phyloP scores from a whole-genome alignment of 2,329 filamentous ascomycete species.

The Paecilomyces variotii region DNA sequence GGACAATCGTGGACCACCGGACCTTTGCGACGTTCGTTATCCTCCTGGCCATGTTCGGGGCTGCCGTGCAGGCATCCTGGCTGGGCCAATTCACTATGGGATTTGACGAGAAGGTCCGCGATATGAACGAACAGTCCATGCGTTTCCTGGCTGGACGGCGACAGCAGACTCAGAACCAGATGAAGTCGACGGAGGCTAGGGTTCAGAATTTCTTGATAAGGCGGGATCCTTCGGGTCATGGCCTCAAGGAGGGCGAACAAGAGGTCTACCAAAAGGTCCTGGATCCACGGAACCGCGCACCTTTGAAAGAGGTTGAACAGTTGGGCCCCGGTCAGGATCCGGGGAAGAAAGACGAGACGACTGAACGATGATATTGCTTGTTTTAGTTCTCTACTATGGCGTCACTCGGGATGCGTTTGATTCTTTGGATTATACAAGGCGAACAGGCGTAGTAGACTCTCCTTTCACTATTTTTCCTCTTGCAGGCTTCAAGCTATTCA shows the following conservation, averaged over 20 bases:
- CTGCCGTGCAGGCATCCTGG: slow-evolving; percentile 63
- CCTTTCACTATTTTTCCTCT: background rate
- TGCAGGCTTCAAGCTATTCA: background rate
- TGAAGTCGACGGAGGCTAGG: slow-evolving; percentile 47
- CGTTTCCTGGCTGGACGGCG: slow-evolving; percentile 44
- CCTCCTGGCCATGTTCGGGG: slow-evolving; percentile 59
- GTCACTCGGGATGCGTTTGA: background rate
- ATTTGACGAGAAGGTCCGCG: slow-evolving; percentile 59
- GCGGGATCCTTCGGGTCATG: slow-evolving; percentile 51
- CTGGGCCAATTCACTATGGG: slow-evolving; percentile 55
- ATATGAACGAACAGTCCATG: slow-evolving; percentile 59
- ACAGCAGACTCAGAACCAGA: slow-evolving; percentile 45
- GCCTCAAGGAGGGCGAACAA: slow-evolving; percentile 37
- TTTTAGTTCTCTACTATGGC: background rate
- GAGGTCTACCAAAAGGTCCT: slow-evolving; percentile 31
- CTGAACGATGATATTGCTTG: background rate
- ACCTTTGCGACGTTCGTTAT: slow-evolving; percentile 69
- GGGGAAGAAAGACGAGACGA: background rate
- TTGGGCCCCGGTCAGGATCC: background rate
- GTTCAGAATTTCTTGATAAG: slow-evolving; percentile 71
- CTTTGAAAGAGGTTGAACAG: background rate
- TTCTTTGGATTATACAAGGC: background rate
- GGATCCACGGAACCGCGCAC: slow-evolving; percentile 8
- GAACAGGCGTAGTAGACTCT: background rate
- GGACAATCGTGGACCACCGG: slow-evolving; percentile 63